Percentiles rank a stretch among this genome's conserved stretches.
Conservation (phyloP, 345 rosid species). For the Gossypium sturtianum region DNA sequence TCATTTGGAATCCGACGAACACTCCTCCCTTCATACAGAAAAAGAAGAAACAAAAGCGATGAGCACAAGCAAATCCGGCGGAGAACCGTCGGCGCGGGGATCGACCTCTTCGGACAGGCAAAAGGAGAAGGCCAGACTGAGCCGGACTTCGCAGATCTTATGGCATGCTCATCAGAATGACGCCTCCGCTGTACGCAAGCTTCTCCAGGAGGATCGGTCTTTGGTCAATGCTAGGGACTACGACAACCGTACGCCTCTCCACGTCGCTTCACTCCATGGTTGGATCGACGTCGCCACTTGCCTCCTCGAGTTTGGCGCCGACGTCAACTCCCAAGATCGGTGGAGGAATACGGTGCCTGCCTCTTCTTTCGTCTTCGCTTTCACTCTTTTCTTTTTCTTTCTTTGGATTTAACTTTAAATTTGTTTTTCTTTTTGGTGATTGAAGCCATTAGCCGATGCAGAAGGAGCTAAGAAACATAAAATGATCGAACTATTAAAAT, state of each 20-base stretch:
- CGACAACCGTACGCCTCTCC: conserved; percentile 88
- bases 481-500: conserved; percentile 72
- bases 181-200: conserved; percentile 71
- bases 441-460: conserved; percentile 95
- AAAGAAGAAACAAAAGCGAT: neutral
- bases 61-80: conserved; percentile 44
- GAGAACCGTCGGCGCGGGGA: conserved; percentile 17
- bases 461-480: conserved; percentile 84
- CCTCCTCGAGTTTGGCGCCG: conserved; percentile 83
- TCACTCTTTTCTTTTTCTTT: neutral
- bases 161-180: conserved; percentile 99
- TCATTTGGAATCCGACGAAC: neutral
- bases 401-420: neutral
- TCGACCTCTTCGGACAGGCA: conserved; percentile 44
- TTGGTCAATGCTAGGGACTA: conserved; percentile 89
- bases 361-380: neutral
- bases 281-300: conserved; percentile 88
- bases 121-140: conserved; percentile 96
- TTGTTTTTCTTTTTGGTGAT: conserved; percentile 10
- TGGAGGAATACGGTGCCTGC: conserved; percentile 89
- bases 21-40: neutral
- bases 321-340: conserved; percentile 98
- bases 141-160: conserved; percentile 88
- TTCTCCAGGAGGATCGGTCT: conserved; percentile 79
- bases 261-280: conserved; percentile 94